Percentiles rank a stretch among this genome's conserved stretches.
These are phyloP conservation scores for Exophiala viscosa DNA, from an alignment of 2,329 filamentous ascomycete genomes.

Conservation along the genomic window DNA sequence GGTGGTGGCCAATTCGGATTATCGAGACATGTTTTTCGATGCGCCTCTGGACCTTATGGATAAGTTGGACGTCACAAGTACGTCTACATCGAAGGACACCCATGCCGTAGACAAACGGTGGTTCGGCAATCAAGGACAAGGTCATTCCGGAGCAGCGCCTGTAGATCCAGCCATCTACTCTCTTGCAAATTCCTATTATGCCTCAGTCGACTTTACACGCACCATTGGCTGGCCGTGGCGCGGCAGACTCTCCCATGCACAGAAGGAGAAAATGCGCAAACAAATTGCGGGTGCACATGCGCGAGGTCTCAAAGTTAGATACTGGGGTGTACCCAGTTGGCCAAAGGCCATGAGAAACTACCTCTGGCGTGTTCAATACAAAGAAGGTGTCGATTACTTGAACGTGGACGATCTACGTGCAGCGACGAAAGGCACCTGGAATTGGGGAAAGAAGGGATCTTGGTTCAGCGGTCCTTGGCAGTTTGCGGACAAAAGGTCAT, in stretches of 20 bases:
- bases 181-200: conserved; percentile 55
- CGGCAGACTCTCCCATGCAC: conserved; percentile 41
- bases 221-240: conserved; percentile 49
- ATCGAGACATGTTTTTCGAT: conserved; percentile 56
- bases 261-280: conserved; percentile 46
- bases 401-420: conserved; percentile 56
- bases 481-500: conserved; percentile 32
- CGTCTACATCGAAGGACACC: not conserved
- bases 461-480: conserved; percentile 20
- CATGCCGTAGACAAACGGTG: not conserved
- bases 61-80: conserved; percentile 6
- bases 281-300: conserved; percentile 52
- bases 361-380: conserved; percentile 52
- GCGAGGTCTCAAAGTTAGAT: conserved; percentile 53
- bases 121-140: conserved; percentile 42
- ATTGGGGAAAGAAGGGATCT: conserved; percentile 26
- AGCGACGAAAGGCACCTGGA: conserved; percentile 50
- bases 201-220: conserved; percentile 50
- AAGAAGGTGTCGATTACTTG: conserved; percentile 54
- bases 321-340: conserved; percentile 57
- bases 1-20: conserved; percentile 44
- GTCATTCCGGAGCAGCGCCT: conserved; percentile 39
- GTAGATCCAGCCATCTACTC: conserved; percentile 43
- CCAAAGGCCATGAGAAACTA: conserved; percentile 52
- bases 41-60: conserved; percentile 46